These are phyloP conservation scores for Lobosporangium transversale DNA, from an alignment of 192 early-diverging fungal genomes.

Conservation along the genomic window DNA sequence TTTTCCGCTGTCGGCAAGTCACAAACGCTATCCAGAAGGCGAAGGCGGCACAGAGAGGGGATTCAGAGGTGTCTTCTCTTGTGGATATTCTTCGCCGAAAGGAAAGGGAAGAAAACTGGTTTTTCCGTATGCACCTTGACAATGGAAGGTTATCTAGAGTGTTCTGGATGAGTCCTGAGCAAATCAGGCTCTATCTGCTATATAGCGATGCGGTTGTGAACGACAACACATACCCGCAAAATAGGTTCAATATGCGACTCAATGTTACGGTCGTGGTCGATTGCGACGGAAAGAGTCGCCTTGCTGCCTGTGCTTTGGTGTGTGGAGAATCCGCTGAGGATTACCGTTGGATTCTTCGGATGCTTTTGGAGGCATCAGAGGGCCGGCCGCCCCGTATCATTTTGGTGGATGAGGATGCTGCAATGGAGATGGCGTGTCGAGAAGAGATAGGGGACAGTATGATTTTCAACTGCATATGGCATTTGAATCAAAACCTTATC, in stretches of 20 bases:
- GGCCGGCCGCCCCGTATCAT: not conserved
- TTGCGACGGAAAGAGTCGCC: not conserved
- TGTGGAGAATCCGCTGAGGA: not conserved
- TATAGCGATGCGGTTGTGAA: slow-evolving; percentile 14
- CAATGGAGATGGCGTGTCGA: slow-evolving; percentile 5
- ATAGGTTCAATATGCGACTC: slow-evolving; percentile 4
- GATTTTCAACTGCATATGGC: slow-evolving; percentile 8
- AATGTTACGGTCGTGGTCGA: not conserved
- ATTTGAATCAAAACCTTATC: not conserved
- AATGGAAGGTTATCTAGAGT: too few species aligned
- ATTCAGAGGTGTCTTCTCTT: too few species aligned
- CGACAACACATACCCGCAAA: slow-evolving; percentile 7
- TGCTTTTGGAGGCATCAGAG: not conserved
- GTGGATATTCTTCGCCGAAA: too few species aligned
- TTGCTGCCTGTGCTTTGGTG: slow-evolving; percentile 5
- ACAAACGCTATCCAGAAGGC: too few species aligned
- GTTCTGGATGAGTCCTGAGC: slow-evolving; percentile 5
- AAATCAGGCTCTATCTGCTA: not conserved
- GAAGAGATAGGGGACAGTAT: not conserved
- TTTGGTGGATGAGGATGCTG: slow-evolving; percentile 9
- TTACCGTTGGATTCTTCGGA: slow-evolving; percentile 4
- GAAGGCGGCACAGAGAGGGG: too few species aligned
- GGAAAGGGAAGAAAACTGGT: too few species aligned
- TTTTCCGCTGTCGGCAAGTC: too few species aligned
- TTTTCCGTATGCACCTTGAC: too few species aligned